Evolutionary conservation across 1,284 basidiomycete species (phyloP).

Genomic region (Ganoderma lucidum): DNA sequence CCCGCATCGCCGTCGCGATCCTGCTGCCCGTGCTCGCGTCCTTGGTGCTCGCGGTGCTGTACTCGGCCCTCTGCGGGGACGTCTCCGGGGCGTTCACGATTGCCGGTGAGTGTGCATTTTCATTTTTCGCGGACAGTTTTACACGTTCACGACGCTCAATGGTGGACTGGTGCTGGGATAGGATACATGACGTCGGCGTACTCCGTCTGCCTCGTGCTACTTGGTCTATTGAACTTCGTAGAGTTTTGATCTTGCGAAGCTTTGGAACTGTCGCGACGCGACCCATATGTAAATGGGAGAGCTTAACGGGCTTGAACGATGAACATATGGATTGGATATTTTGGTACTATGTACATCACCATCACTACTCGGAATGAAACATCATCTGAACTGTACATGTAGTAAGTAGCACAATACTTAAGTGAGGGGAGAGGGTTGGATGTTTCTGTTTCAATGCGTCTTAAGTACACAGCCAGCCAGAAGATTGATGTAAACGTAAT

Average conservation of each 20-base stretch:
- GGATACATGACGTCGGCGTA: slow-evolving; percentile 1
- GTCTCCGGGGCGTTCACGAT: slow-evolving; percentile 34
- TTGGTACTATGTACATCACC: not conserved
- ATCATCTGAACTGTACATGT: no score
- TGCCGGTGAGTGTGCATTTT: slow-evolving; percentile 28
- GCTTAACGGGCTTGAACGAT: not conserved
- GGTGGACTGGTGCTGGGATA: not conserved
- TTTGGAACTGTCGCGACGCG: not conserved
- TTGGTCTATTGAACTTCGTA: not conserved
- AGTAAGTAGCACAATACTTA: no score
- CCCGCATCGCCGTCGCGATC: slow-evolving; percentile 29
- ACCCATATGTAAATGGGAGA: not conserved
- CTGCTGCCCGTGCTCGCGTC: slow-evolving; percentile 29
- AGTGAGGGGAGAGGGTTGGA: not conserved
- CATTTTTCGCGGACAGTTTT: not conserved
- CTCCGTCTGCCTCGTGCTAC: not conserved
- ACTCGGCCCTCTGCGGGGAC: slow-evolving; percentile 22
- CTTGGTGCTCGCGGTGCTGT: slow-evolving; percentile 26
- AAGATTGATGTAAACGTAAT: not conserved
- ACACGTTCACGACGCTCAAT: not conserved
- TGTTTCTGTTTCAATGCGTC: not conserved
- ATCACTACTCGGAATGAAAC: not conserved
- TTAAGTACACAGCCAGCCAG: not conserved
- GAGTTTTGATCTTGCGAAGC: not conserved
- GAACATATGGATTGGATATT: not conserved